A percentile compares a stretch with the other conserved stretches of the same genome.
phyloP scores from a whole-genome alignment of 2,329 filamentous ascomycete genomes.

The Diaporthe sp. region DNA sequence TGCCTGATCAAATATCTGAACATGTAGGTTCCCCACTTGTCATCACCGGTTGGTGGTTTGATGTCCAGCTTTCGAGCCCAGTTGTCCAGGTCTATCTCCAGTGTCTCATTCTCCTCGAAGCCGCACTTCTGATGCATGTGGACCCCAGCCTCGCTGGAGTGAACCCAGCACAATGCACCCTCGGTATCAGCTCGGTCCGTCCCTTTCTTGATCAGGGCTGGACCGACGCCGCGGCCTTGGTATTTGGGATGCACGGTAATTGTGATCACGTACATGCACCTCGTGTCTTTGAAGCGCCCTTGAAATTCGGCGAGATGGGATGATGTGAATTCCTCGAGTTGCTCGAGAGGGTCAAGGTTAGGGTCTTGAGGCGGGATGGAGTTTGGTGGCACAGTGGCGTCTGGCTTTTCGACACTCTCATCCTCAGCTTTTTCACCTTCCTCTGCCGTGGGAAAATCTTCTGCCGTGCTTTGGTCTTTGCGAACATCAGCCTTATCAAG shows the following conservation, averaged over 20 bases:
- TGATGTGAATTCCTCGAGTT: slow-evolving; percentile 47
- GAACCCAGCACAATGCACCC: slow-evolving; percentile 50
- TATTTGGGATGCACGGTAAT: slow-evolving; percentile 48
- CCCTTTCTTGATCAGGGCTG: slow-evolving; percentile 50
- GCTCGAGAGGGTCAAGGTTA: slow-evolving; percentile 44
- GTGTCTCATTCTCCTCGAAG: slow-evolving; percentile 46
- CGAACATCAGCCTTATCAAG: slow-evolving; percentile 42
- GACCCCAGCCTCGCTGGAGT: slow-evolving; percentile 50
- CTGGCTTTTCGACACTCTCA: not conserved
- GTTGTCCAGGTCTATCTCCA: slow-evolving; percentile 49
- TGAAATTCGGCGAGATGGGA: slow-evolving; percentile 48
- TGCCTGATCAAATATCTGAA: slow-evolving; percentile 49
- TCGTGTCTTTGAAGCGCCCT: slow-evolving; percentile 41
- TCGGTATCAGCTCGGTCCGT: slow-evolving; percentile 46
- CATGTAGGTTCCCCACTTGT: slow-evolving; percentile 50
- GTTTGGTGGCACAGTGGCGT: not conserved
- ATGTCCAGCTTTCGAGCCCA: slow-evolving; percentile 44
- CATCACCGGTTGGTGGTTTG: slow-evolving; percentile 42
- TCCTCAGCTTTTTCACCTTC: too few relatives aligned
- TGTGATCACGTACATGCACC: slow-evolving; percentile 52
- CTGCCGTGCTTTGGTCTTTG: not conserved
- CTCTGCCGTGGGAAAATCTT: not conserved
- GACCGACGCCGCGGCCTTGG: slow-evolving; percentile 51
- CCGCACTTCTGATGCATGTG: slow-evolving; percentile 48
- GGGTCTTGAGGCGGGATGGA: not conserved